Evolutionary conservation across 192 early-diverging fungal species (phyloP), one percentile per base, ranked within the genome.

Genomic region (Lunasporangiospora selenospora): DNA sequence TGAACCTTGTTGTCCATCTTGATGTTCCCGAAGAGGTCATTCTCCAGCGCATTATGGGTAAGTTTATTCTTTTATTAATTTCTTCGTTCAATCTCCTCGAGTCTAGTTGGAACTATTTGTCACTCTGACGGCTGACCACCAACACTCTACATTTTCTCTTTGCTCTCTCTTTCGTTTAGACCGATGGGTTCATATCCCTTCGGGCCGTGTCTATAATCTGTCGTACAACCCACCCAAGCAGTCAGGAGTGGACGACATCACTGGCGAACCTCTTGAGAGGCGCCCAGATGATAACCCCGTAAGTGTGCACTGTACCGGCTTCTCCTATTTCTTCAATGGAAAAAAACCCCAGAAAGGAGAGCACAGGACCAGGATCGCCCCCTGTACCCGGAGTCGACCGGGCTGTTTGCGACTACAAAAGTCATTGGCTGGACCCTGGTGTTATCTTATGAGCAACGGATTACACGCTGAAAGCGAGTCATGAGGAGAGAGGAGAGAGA

Each of bases 191-290:
- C 97, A 98, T 73, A 87, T 88, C 55, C 84, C 89, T 16, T 89
- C 90, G 36, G 97, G 97, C 5, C 85, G 97, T 5, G 94, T 95
- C 12, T 99, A 99, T 81, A 98, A 99, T 57, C 54, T 93, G 58
- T 83, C 80, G 6, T 99, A 95, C 77, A 99, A 98, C 57, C 96
- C 97, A 34, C 97, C 97, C 3, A 90, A 87, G 53, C 66, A 77
- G 10, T 50, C 77, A 13, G 95, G 95, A 12, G 15, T 80, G 10
- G 97, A 99, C 67, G 97, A 99, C 64, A 76, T 94, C 11, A 99
- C 97, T n/a, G 94, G 95, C 26, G 97, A 99, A 66, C 88, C 86
- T 18, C 78, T 99, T 33, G 82, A 89, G 33, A 91, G 93, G 60
- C 84, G 96, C 6, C 81, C 90, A 4, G 96, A 97, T 75, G 95